Percentiles rank a stretch among this genome's conserved stretches.
These are phyloP conservation scores for Erythrobasidium yunnanense DNA, from an alignment of 768 basidiomycete genomes.

Conservation along the genomic window DNA sequence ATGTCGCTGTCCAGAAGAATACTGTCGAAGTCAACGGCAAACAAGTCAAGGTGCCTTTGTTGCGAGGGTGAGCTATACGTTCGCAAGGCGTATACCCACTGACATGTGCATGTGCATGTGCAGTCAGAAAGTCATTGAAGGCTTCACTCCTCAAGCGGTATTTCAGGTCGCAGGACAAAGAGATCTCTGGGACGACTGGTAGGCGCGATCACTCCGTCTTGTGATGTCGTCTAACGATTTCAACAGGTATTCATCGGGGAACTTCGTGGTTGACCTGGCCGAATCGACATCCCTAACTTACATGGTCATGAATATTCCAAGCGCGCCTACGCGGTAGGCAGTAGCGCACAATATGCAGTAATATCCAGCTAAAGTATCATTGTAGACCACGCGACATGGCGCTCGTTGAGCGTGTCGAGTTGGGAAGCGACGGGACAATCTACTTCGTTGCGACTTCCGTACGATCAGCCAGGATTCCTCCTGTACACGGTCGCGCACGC, in stretches of 20 bases:
- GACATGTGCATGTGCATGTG: not conserved
- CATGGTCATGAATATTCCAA: constrained; percentile 23
- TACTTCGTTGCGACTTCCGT: constrained; percentile 35
- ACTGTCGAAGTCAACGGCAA: constrained; percentile 24
- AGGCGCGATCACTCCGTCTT: not conserved
- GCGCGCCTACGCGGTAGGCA: constrained; percentile 3
- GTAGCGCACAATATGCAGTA: constrained; percentile 21
- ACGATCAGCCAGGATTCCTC: constrained; percentile 32
- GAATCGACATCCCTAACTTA: constrained; percentile 33
- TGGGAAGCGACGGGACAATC: constrained; percentile 29
- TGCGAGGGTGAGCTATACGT: constrained; percentile 15
- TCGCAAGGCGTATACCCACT: not conserved
- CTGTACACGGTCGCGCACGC: constrained; percentile 31
- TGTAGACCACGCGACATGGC: constrained; percentile 33
- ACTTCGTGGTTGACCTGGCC: constrained; percentile 33
- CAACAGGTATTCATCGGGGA: constrained; percentile 32
- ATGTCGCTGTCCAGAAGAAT: constrained; percentile 28
- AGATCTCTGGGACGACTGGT: constrained; percentile 36
- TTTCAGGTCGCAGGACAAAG: constrained; percentile 32
- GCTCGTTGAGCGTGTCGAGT: constrained; percentile 32
- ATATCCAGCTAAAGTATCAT: not conserved
- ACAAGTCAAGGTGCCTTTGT: constrained; percentile 1
- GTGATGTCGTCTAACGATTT: not conserved
- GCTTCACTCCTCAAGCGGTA: constrained; percentile 28
- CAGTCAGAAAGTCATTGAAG: constrained; percentile 30